Percentiles rank a stretch among this genome's conserved stretches.
Evolutionary conservation across 768 basidiomycete genomes (phyloP).

Genomic region (Asterophora parasitica): DNA sequence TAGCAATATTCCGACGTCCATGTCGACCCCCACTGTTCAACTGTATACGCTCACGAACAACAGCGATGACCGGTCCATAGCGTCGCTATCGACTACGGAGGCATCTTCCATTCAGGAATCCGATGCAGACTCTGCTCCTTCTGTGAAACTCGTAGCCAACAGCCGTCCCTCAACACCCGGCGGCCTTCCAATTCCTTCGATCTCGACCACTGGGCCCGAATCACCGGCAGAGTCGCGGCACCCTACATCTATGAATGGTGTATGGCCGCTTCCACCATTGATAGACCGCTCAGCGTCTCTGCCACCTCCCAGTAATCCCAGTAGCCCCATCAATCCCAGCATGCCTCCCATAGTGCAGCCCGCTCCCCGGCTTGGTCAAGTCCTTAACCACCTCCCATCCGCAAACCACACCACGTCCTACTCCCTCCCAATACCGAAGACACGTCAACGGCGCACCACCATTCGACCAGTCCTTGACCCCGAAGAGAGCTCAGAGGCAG

Average conservation of each 20-base stretch:
- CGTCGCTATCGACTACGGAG: constrained; percentile 35
- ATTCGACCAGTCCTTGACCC: constrained; percentile 17
- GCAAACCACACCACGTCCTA: not conserved
- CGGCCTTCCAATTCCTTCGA: constrained; percentile 47
- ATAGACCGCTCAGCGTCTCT: constrained; percentile 3
- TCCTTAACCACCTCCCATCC: constrained; percentile 14
- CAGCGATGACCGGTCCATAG: constrained; percentile 30
- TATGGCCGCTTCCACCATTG: not conserved
- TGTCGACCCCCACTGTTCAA: constrained; percentile 36
- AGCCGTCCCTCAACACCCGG: constrained; percentile 25
- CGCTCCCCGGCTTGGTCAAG: constrained; percentile 14
- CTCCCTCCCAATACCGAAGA: constrained; percentile 1
- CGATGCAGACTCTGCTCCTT: constrained; percentile 19
- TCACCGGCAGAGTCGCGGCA: constrained; percentile 24
- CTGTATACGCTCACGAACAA: constrained; percentile 25
- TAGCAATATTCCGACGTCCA: constrained; percentile 31
- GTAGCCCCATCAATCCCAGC: too few species aligned
- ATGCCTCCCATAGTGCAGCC: constrained; percentile 9
- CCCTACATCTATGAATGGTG: constrained; percentile 5
- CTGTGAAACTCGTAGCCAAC: constrained; percentile 3
- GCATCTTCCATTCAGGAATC: constrained; percentile 21
- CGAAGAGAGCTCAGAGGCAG: constrained; percentile 38
- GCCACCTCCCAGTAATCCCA: constrained; percentile 2
- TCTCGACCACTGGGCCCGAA: constrained; percentile 47
- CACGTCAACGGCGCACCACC: not conserved